These are phyloP conservation scores for Globisporangium radiosum DNA, from an alignment of 352 stramenopile species.

Conservation along the genomic window DNA sequence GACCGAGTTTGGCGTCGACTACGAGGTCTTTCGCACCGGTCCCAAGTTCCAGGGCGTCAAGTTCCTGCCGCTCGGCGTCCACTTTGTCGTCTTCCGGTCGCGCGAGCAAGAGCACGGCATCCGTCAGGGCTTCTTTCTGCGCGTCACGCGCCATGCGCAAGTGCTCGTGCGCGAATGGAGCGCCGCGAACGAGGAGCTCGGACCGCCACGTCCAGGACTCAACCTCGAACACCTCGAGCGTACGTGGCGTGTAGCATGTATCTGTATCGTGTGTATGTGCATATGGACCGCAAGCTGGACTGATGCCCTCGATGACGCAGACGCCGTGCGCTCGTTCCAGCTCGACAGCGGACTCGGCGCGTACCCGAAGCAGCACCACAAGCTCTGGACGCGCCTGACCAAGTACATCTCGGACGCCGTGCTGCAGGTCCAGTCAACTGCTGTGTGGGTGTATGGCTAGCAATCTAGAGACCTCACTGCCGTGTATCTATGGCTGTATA, in stretches of 20 bases:
- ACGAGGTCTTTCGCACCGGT: conserved; percentile 79
- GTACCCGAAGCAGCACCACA: conserved; percentile 75
- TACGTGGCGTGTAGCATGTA: conserved; percentile 20
- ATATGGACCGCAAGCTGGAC: not conserved
- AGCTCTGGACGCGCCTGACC: conserved; percentile 64
- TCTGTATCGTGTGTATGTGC: not conserved
- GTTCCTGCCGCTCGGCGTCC: conserved; percentile 71
- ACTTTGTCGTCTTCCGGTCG: conserved; percentile 80
- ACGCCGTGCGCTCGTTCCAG: conserved; percentile 68
- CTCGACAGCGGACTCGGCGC: conserved; percentile 68
- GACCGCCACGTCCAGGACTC: conserved; percentile 35
- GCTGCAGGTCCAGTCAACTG: conserved; percentile 33
- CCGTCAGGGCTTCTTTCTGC: conserved; percentile 77
- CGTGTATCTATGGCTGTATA: not conserved
- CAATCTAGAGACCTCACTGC: too few species aligned
- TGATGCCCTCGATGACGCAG: conserved; percentile 13
- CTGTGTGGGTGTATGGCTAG: too few species aligned
- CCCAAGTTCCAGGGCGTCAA: conserved; percentile 80
- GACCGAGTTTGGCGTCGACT: conserved; percentile 84
- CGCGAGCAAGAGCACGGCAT: conserved; percentile 75
- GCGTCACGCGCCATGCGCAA: conserved; percentile 50
- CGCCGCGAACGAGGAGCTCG: conserved; percentile 69
- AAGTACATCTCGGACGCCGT: conserved; percentile 57
- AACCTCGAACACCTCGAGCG: conserved; percentile 68
- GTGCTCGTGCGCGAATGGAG: conserved; percentile 77